Evolutionary conservation across 2,329 filamentous ascomycete species (phyloP).

Genomic region (Endoconidiophora polonica): DNA sequence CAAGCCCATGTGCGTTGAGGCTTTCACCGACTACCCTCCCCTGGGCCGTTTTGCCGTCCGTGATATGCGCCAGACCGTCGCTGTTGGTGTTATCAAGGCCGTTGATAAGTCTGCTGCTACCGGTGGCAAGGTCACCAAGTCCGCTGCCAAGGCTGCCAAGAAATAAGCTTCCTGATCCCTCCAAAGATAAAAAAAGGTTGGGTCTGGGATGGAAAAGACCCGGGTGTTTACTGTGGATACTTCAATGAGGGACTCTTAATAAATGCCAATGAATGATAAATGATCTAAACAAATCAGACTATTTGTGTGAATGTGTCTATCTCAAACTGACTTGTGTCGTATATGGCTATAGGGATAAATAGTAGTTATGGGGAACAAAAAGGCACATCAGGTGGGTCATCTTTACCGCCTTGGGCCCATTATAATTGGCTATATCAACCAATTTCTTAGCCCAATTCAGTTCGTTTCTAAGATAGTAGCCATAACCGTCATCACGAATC

Average conservation of each 20-base stretch:
- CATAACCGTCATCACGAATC: no score
- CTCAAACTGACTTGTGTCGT: background rate
- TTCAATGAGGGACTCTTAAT: conserved; percentile 6
- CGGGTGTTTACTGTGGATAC: conserved; percentile 3
- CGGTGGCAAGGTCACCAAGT: conserved; percentile 53
- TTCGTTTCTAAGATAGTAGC: no score
- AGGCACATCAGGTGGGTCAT: no score
- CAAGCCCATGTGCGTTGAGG: conserved; percentile 99
- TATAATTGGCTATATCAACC: no score
- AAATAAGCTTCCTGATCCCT: conserved; percentile 36
- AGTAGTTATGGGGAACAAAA: no score
- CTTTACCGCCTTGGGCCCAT: no score
- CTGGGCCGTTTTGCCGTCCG: conserved; percentile 99
- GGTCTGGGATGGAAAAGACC: conserved; percentile 5
- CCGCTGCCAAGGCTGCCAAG: conserved; percentile 57
- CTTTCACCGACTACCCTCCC: conserved; percentile 98
- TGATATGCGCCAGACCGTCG: conserved; percentile 88
- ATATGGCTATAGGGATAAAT: background rate
- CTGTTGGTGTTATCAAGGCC: conserved; percentile 88
- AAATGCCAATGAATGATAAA: conserved; percentile 12
- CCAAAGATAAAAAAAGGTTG: conserved; percentile 11
- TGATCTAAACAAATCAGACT: conserved; percentile 4
- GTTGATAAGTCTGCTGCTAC: conserved; percentile 47
- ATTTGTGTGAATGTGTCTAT: background rate
- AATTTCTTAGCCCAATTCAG: no score